These are phyloP conservation scores for Serendipita sp. DNA, from an alignment of 768 basidiomycete genomes.

Conservation along the genomic window DNA sequence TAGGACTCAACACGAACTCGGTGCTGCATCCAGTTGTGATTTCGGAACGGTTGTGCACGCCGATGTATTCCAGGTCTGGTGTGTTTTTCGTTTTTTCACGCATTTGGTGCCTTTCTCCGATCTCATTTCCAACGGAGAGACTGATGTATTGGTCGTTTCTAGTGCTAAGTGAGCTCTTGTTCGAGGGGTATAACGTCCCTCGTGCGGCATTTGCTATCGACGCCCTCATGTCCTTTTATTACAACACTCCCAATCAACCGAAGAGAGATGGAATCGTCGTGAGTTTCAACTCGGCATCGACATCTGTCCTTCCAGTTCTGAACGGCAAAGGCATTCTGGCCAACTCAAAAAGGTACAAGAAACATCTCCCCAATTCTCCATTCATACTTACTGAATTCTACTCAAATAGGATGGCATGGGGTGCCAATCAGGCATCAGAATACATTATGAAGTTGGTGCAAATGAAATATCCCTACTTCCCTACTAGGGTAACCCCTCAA, in stretches of 20 bases:
- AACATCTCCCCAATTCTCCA: neutral
- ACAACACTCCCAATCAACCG: slow-evolving; percentile 40
- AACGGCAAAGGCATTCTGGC: slow-evolving; percentile 69
- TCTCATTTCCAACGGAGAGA: neutral
- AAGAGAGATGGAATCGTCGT: slow-evolving; percentile 64
- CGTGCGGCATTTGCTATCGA: slow-evolving; percentile 80
- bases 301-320: slow-evolving; percentile 78
- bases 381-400: neutral
- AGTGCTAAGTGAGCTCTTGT: slow-evolving; percentile 95
- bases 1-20: slow-evolving; percentile 62
- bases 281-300: slow-evolving; percentile 84
- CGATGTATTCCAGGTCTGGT: slow-evolving; percentile 77
- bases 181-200: slow-evolving; percentile 82
- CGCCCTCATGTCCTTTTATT: slow-evolving; percentile 81
- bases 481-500: slow-evolving; percentile 56
- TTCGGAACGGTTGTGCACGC: slow-evolving; percentile 82
- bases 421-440: slow-evolving; percentile 76
- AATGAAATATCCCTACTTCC: slow-evolving; percentile 88
- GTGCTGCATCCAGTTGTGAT: slow-evolving; percentile 84
- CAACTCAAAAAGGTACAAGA: slow-evolving; percentile 63
- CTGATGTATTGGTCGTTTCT: slow-evolving; percentile 1
- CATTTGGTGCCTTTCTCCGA: neutral
- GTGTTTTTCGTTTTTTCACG: slow-evolving; percentile 20
- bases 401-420: slow-evolving; percentile 76
- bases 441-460: slow-evolving; percentile 87